A percentile compares a stretch with the other conserved stretches of the same genome.
phyloP scores from a whole-genome alignment of 495 filamentous ascomycete species.

The Talaromyces nanjingensis region DNA sequence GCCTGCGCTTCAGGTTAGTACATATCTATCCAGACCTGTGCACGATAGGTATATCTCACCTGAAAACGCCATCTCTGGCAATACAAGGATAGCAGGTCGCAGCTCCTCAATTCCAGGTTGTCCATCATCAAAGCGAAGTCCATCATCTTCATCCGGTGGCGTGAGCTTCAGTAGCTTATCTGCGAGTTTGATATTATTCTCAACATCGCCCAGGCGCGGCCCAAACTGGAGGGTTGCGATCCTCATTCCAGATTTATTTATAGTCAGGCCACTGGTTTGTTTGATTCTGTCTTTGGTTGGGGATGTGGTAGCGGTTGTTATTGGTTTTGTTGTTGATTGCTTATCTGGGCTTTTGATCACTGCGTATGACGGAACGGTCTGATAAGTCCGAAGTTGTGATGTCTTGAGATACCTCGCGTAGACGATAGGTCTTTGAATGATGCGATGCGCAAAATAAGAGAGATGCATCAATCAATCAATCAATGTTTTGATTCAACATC shows the following conservation, averaged over 20 bases:
- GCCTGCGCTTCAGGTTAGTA: conserved; percentile 38
- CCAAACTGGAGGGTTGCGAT: conserved; percentile 79
- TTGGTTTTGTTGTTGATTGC: neutral
- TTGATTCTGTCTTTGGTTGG: neutral
- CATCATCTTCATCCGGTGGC: conserved; percentile 10
- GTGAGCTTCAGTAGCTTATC: conserved; percentile 54
- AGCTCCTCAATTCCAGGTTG: conserved; percentile 20
- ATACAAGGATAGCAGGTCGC: conserved; percentile 54
- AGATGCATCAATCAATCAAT: neutral
- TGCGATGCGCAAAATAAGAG: neutral
- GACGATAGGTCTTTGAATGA: neutral
- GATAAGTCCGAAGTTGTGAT: neutral
- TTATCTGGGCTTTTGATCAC: neutral
- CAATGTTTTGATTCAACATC: neutral
- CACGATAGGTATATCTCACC: conserved; percentile 42
- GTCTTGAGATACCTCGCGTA: neutral
- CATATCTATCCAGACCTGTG: neutral
- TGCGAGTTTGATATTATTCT: conserved; percentile 68
- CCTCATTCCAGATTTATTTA: conserved; percentile 45
- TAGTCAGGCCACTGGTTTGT: neutral
- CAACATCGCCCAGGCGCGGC: conserved; percentile 64
- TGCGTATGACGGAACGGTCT: neutral
- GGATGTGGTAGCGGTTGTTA: neutral
- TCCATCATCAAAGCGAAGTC: neutral
- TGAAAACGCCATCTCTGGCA: conserved; percentile 85